Conservation (phyloP, 805 yeast species). For the Candida glaebosa region DNA sequence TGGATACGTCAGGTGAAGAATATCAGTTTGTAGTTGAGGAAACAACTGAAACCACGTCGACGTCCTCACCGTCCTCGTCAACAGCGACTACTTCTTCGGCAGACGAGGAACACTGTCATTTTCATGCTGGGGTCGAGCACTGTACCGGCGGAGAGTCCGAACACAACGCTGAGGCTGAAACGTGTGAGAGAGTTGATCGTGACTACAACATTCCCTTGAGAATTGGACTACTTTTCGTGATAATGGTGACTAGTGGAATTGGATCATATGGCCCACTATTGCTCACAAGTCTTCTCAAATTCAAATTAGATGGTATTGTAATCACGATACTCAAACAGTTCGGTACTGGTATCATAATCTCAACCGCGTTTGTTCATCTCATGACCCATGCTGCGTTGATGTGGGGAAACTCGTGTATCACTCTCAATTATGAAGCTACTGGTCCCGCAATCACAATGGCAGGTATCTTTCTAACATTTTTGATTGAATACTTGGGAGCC, state of each 20-base stretch:
- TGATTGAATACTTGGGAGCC: constrained; percentile 18
- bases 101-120: constrained; percentile 20
- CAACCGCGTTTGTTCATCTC: constrained; percentile 32
- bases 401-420: constrained; percentile 24
- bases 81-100: not conserved
- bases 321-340: constrained; percentile 16
- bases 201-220: constrained; percentile 25
- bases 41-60: not conserved
- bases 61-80: not conserved
- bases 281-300: constrained; percentile 16
- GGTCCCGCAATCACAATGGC: constrained; percentile 27
- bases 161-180: constrained; percentile 5
- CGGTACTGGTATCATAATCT: constrained; percentile 30
- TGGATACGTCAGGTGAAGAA: constrained; percentile 12
- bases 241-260: constrained; percentile 28
- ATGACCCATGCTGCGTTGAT: constrained; percentile 25
- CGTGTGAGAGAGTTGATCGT: constrained; percentile 23
- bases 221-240: constrained; percentile 31
- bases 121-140: constrained; percentile 33
- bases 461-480: constrained; percentile 22
- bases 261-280: constrained; percentile 33
- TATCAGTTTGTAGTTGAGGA: constrained; percentile 14
- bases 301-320: constrained; percentile 12
- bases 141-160: constrained; percentile 15
- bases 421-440: constrained; percentile 22